Conservation (phyloP, 306 rosid species). For the Hylodesmum podocarpum region DNA sequence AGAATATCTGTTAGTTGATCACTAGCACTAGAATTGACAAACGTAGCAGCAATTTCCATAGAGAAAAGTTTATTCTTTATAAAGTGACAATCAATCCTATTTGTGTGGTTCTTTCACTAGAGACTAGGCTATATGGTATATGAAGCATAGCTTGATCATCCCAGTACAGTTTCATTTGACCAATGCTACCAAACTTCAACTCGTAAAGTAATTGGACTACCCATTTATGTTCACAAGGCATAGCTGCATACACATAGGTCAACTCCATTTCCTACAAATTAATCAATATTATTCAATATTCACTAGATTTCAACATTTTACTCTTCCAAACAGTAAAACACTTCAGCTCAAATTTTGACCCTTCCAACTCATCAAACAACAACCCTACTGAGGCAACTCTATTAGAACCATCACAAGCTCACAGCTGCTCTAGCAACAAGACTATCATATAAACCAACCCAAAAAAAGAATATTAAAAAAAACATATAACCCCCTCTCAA, state of each 20-base stretch:
- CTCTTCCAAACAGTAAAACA: not conserved
- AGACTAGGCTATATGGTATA: not conserved
- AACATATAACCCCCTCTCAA: not conserved
- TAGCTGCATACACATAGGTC: not conserved
- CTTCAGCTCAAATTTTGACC: not conserved
- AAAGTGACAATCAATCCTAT: not conserved
- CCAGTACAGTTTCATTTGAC: not conserved
- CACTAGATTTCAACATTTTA: constrained; percentile 2
- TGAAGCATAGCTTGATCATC: not conserved
- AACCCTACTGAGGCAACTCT: not conserved
- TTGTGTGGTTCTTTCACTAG: not conserved
- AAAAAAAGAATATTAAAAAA: not conserved
- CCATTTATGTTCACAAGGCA: not conserved
- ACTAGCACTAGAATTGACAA: not conserved
- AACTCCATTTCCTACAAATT: not conserved
- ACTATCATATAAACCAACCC: not conserved
- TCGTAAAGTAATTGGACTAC: not conserved
- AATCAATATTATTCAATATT: not conserved
- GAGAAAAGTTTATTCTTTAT: not conserved
- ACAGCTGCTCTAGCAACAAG: constrained; percentile 17
- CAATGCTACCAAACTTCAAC: not conserved
- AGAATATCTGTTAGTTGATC: not conserved
- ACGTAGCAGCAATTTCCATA: not conserved
- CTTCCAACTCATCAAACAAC: constrained; percentile 16
- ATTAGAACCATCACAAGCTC: not conserved